phyloP scores from a whole-genome alignment of 257 asterid genomes.

The Solanum boliviense region DNA sequence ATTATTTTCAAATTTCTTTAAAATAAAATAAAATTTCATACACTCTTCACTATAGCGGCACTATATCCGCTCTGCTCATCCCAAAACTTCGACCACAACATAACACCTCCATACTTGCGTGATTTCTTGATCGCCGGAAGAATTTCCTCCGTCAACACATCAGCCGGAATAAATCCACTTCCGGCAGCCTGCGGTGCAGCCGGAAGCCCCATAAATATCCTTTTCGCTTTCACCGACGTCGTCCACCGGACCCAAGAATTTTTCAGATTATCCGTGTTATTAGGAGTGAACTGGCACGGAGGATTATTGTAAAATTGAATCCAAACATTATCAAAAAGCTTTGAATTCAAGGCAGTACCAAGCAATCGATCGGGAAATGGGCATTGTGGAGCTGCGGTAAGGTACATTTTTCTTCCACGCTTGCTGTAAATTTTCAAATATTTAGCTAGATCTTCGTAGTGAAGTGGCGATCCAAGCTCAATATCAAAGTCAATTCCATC shows the following conservation, averaged over 20 bases:
- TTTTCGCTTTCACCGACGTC: conserved; percentile 10
- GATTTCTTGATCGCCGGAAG: conserved; percentile 36
- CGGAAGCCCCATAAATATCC: conserved; percentile 51
- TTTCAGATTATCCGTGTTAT: conserved; percentile 11
- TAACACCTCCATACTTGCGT: conserved; percentile 47
- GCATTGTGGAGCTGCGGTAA: conserved; percentile 49
- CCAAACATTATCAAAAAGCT: conserved; percentile 50
- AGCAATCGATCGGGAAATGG: conserved; percentile 31
- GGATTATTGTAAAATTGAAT: conserved; percentile 50
- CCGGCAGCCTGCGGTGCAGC: conserved; percentile 36
- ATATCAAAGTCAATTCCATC: conserved; percentile 7
- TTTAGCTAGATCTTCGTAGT: conserved; percentile 8
- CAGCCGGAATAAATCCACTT: conserved; percentile 34
- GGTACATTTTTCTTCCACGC: conserved; percentile 16
- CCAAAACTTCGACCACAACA: conserved; percentile 45
- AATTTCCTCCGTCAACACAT: conserved; percentile 41
- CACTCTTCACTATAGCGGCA: conserved; percentile 22
- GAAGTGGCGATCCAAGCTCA: background rate
- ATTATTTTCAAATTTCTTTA: background rate
- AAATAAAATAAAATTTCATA: background rate
- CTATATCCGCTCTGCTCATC: conserved; percentile 32
- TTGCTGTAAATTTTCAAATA: background rate
- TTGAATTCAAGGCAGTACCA: conserved; percentile 19
- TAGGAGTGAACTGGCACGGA: conserved; percentile 22
- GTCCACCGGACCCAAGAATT: conserved; percentile 33